Conservation (phyloP, 148 eudicot species). For the Tetragonia tetragonoides region DNA sequence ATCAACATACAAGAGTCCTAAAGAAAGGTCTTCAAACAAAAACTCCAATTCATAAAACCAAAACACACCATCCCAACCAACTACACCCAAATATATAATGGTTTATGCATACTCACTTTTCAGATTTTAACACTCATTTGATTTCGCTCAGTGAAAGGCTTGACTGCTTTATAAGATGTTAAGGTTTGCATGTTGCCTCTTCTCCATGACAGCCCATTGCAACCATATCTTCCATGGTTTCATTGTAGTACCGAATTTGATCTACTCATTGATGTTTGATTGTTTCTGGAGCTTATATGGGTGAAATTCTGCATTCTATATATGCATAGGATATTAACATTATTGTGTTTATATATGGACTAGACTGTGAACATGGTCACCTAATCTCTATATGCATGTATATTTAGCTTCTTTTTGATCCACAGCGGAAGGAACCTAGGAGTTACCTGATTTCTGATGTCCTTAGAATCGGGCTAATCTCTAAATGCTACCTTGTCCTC, state of each 20-base stretch:
- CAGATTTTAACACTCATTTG: background rate
- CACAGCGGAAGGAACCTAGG: too few species aligned
- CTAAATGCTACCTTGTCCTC: too few species aligned
- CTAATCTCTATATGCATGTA: background rate
- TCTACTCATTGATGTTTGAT: background rate
- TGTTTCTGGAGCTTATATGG: background rate
- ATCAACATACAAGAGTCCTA: too few species aligned
- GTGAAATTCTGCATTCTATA: background rate
- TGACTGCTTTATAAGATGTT: background rate
- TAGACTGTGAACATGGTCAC: background rate
- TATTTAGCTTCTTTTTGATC: too few species aligned
- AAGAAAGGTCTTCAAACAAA: too few species aligned
- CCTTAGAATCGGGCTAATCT: too few species aligned
- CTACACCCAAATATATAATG: too few species aligned
- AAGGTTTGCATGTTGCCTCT: background rate
- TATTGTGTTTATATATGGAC: background rate
- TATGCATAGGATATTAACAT: background rate
- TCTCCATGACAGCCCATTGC: background rate
- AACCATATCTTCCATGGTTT: background rate
- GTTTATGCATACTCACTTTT: too few species aligned
- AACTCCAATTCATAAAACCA: too few species aligned
- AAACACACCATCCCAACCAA: too few species aligned
- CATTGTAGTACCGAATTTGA: background rate
- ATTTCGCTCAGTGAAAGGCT: background rate
- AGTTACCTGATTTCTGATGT: too few species aligned